Evolutionary conservation across 1,284 basidiomycete species (phyloP).

Genomic region (Laetiporus sulphureus): DNA sequence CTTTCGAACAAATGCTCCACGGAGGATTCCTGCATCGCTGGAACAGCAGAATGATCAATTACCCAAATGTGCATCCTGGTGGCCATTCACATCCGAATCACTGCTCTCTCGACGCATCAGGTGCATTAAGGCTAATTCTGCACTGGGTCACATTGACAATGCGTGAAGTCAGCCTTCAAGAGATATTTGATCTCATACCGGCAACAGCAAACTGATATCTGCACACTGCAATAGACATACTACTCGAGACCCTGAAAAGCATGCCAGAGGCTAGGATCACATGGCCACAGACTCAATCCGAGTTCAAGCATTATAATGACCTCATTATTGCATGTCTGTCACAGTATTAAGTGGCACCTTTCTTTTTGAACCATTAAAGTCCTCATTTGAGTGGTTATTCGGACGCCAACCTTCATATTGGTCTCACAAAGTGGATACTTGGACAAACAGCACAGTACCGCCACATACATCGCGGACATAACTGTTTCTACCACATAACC

Average conservation of each 20-base stretch:
- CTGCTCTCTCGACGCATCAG: constrained; percentile 37
- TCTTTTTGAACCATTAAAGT: too few relatives aligned
- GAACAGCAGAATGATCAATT: constrained; percentile 29
- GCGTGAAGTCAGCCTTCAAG: constrained; percentile 28
- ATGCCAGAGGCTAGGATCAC: constrained; percentile 30
- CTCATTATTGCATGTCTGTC: constrained; percentile 5
- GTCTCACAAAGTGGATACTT: too few relatives aligned
- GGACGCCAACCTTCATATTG: too few relatives aligned
- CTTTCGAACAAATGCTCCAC: constrained; percentile 31
- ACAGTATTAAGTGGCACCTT: too few relatives aligned
- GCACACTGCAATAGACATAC: constrained; percentile 26
- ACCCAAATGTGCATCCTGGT: constrained; percentile 21
- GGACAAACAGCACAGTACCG: too few relatives aligned
- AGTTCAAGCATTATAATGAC: constrained; percentile 4
- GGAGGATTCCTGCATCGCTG: constrained; percentile 30
- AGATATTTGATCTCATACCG: constrained; percentile 31
- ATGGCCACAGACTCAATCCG: constrained; percentile 28
- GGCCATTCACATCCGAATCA: constrained; percentile 24
- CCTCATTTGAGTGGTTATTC: too few relatives aligned
- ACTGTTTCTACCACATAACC: too few relatives aligned
- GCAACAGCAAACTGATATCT: constrained; percentile 28
- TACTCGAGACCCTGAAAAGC: constrained; percentile 25
- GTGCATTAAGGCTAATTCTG: constrained; percentile 38
- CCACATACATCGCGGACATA: too few relatives aligned
- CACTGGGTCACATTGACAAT: constrained; percentile 40